These are phyloP conservation scores for Lizanozyma gosingica DNA, from an alignment of 1,139 yeast species.

Conservation along the genomic window DNA sequence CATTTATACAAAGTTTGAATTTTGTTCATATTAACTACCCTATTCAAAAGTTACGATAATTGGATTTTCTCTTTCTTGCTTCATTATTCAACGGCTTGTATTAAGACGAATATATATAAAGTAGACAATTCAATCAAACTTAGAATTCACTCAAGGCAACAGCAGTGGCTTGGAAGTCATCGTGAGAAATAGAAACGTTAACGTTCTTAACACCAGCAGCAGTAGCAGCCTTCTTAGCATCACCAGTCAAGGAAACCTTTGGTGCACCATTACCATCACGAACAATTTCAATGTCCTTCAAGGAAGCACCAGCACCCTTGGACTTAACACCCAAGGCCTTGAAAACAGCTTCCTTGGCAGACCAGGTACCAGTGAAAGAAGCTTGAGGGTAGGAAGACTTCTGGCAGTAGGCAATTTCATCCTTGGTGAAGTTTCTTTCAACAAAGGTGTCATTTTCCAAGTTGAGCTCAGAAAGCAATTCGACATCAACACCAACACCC, in stretches of 20 bases:
- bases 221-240: slow-evolving; percentile 66
- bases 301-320: slow-evolving; percentile 91
- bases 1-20: no score
- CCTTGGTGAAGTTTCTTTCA: slow-evolving; percentile 81
- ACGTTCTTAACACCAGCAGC: slow-evolving; percentile 62
- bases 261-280: slow-evolving; percentile 81
- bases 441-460: slow-evolving; percentile 80
- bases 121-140: no score
- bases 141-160: slow-evolving; percentile 79
- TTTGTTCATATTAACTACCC: no score
- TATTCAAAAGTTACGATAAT: no score
- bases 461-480: slow-evolving; percentile 73
- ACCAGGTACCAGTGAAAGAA: slow-evolving; percentile 96
- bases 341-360: slow-evolving; percentile 98
- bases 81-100: no score
- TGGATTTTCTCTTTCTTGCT: no score
- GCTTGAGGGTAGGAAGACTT: slow-evolving; percentile 72
- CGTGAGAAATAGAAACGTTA: slow-evolving; percentile 89
- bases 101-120: no score
- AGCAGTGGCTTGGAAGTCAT: slow-evolving; percentile 94
- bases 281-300: slow-evolving; percentile 80
- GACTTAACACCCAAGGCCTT: slow-evolving; percentile 86
- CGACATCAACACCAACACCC: slow-evolving; percentile 97
- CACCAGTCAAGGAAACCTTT: slow-evolving; percentile 63
- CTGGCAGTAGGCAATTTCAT: slow-evolving; percentile 72